phyloP scores from a whole-genome alignment of 2,329 filamentous ascomycete genomes.

The Cladobotryum protrusum region DNA sequence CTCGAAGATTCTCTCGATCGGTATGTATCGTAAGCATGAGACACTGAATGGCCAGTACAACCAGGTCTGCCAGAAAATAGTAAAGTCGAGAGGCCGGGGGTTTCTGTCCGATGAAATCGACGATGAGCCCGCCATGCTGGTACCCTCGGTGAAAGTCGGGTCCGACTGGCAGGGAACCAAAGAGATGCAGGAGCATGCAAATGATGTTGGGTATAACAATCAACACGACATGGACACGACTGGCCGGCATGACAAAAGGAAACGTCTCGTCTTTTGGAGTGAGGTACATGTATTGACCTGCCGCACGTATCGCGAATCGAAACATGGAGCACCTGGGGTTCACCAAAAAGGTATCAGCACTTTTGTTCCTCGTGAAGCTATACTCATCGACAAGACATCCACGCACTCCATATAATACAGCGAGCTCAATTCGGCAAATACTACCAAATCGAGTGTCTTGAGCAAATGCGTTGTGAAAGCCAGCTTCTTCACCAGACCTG shows the following conservation, averaged over 20 bases:
- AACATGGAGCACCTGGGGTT: constrained; percentile 55
- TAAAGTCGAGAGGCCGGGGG: constrained; percentile 52
- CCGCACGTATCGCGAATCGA: constrained; percentile 52
- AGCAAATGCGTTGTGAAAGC: constrained; percentile 56
- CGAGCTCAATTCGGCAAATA: constrained; percentile 58
- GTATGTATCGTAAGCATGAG: constrained; percentile 58
- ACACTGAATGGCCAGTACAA: constrained; percentile 53
- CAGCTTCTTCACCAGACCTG: constrained; percentile 50
- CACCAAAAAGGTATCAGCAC: not conserved
- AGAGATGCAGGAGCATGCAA: constrained; percentile 55
- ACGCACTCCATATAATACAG: constrained; percentile 64
- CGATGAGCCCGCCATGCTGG: constrained; percentile 59
- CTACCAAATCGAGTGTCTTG: constrained; percentile 54
- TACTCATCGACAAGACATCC: not conserved
- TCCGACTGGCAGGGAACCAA: constrained; percentile 49
- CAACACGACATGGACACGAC: constrained; percentile 50
- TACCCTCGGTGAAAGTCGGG: constrained; percentile 58
- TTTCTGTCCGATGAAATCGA: constrained; percentile 63
- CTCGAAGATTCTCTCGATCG: constrained; percentile 52
- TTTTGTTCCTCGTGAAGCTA: not conserved
- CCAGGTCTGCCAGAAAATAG: constrained; percentile 49
- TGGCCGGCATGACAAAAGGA: constrained; percentile 49
- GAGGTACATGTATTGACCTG: constrained; percentile 57
- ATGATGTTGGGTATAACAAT: constrained; percentile 53
- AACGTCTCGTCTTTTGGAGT: constrained; percentile 55